Percentiles rank a stretch among this genome's conserved stretches.
phyloP scores from a whole-genome alignment of 1,284 basidiomycete genomes.

The Rhodotorula sp. region DNA sequence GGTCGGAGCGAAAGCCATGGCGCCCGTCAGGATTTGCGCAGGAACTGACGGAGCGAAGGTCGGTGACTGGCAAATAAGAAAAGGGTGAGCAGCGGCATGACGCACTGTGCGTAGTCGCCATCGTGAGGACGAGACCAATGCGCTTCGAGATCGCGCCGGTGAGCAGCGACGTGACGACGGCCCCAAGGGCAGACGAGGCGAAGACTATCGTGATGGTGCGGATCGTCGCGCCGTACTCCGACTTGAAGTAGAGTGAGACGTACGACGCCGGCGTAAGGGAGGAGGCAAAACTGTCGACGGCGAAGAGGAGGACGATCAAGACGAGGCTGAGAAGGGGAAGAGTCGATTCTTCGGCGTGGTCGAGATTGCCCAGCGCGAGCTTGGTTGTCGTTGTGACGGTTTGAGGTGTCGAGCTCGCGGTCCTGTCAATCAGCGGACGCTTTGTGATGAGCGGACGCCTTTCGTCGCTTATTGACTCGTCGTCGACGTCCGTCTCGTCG shows the following conservation, averaged over 20 bases:
- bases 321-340: conserved; percentile 15
- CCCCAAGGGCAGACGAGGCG: conserved; percentile 19
- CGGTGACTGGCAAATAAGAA: too few species aligned
- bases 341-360: not conserved
- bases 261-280: conserved; percentile 32
- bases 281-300: conserved; percentile 35
- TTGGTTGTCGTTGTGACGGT: not conserved
- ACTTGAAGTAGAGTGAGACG: conserved; percentile 27
- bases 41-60: conserved; percentile 2
- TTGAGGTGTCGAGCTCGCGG: conserved; percentile 1
- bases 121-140: conserved; percentile 27
- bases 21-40: conserved; percentile 24
- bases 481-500: not conserved
- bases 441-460: conserved; percentile 10
- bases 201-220: conserved; percentile 19
- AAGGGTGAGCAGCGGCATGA: not conserved
- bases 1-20: conserved; percentile 24
- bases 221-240: conserved; percentile 4
- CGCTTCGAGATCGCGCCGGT: conserved; percentile 30
- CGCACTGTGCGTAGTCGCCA: conserved; percentile 24
- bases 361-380: not conserved
- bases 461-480: not conserved
- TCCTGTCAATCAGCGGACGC: not conserved
- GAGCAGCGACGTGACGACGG: conserved; percentile 14
- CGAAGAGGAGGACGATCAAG: conserved; percentile 26